Evolutionary conservation across 164 flowering plant species (phyloP), one percentile per base, ranked within the genome.

Genomic region (Akebia trifoliata): DNA sequence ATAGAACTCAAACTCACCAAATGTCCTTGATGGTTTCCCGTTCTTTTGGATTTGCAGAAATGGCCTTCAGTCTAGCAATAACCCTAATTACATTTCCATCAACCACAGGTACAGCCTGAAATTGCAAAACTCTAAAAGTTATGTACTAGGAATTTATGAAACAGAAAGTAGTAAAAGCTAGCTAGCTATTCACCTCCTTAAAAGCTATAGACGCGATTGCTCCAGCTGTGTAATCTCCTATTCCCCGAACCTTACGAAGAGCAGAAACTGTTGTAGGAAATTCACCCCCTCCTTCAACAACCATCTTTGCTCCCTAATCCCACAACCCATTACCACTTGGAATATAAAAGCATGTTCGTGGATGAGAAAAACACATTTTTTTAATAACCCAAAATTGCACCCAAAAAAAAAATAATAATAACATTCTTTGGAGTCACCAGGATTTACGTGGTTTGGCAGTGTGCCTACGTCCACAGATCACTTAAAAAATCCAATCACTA

Each of bases 151-250:
- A 22, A 12, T 10, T 8, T 34, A 15, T 26, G 24, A 50, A 54
- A 45, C 21, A 11, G 25, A 25, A 38, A 50, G 36, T 10, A 32
- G 26, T 17, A 54, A 3, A 66, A n/a, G 15, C 14, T 48, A n/a
- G 17, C 45, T 2, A 37, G 11, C 15, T 29, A 59, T 60, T 52
- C 52, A 87, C 98, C 89, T 85, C 76, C 25, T 75, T 73, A 62
- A 92, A 92, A 55, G 91, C 95, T 57, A 92, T 92, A 1, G 98
- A 92, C 44, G 95, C 95, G 66, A 92, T 82, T 22, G 98, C 98
- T 56, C 98, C 98, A 44, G 98, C 90, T 21, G 98, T 89, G 69
- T 92, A 92, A 20, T 89, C 79, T 47, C 98, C 98, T 44, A 92
- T 85, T 69, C 97, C 97, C 22, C 54, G 78, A 67, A 93, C 78